Conservation (phyloP, 106 monocot species). For the Allium cepa region DNA sequence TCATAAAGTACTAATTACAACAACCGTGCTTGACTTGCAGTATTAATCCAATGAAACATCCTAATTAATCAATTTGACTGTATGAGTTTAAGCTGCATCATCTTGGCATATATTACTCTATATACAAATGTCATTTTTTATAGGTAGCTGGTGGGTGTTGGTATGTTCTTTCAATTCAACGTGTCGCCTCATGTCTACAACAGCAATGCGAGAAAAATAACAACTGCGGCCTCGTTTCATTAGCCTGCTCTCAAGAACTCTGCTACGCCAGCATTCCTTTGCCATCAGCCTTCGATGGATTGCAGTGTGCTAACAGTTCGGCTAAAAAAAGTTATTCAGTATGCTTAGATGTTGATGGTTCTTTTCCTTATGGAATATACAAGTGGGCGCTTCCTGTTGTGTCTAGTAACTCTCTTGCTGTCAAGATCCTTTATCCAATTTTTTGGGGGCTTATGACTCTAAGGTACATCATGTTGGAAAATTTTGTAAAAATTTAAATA, state of each 20-base stretch:
- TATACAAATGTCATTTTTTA: background rate
- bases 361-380: slow-evolving; percentile 75
- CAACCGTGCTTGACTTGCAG: too few relatives aligned
- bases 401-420: slow-evolving; percentile 71
- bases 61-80: too few relatives aligned
- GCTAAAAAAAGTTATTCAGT: slow-evolving; percentile 21
- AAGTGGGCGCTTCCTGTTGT: slow-evolving; percentile 72
- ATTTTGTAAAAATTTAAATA: too few relatives aligned
- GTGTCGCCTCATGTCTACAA: slow-evolving; percentile 61
- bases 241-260: slow-evolving; percentile 46
- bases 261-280: slow-evolving; percentile 26
- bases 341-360: slow-evolving; percentile 52
- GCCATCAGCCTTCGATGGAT: slow-evolving; percentile 13
- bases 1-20: too few relatives aligned
- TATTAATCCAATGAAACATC: too few relatives aligned
- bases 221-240: slow-evolving; percentile 47
- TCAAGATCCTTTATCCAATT: slow-evolving; percentile 90
- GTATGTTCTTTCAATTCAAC: slow-evolving; percentile 93
- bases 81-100: too few relatives aligned
- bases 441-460: slow-evolving; percentile 98
- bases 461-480: slow-evolving; percentile 31
- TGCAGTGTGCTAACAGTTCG: slow-evolving; percentile 24
- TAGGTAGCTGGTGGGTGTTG: slow-evolving; percentile 93
- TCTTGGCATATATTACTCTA: too few relatives aligned
- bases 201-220: slow-evolving; percentile 52